Evolutionary conservation across 2,329 filamentous ascomycete genomes (phyloP), one percentile per base, ranked within the genome.

Genomic region (Acrodontium crateriforme): DNA sequence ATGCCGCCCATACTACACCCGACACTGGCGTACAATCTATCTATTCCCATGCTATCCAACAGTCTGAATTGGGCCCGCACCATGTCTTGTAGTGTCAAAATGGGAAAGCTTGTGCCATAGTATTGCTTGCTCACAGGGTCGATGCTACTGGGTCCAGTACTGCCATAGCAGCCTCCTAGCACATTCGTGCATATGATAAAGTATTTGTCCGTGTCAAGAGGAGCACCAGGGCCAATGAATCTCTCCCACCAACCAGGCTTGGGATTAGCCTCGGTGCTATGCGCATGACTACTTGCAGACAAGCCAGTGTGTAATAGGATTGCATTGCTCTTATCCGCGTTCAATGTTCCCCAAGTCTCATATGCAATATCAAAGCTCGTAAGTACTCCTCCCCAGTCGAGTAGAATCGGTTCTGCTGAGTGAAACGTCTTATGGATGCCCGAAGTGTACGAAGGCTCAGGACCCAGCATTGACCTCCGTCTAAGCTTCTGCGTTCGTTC

Each of bases 221-320:
- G 79, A 12, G 69, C 68, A 1, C 80, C 83, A 0, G 85, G 79
- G 0, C 89, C 89, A 47, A 98, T 95, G 53, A 98, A 98, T 54
- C 79, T 87, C 58, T 98, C 89, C 89, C 89, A 98, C 89, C 89
- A 98, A 3, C 89, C 89, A 0, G 84, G 78, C 52, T 85, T 79
- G 0, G 81, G 70, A 53, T 98, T 98, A 7, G 65, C 62, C 28
- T 71, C 66, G n/a, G 87, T 95, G 32, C 84, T 94, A 49, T 85
- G 85, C 2, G 89, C 89, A 58, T 98, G 89, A 32, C 85, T 95
- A 5, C 85, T 94, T n/a, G 89, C 89, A 1, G 85, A 94, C 4
- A 98, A 67, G 6, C 89, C 89, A 0, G 89, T 98, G 52, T 95
- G 84, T 2, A 98, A 60, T 6, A 98, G 67, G 36, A 98, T 89